Evolutionary conservation across 2,329 filamentous ascomycete genomes (phyloP), one percentile per base, ranked within the genome.

Genomic region (Trichoderma brevicompactum): DNA sequence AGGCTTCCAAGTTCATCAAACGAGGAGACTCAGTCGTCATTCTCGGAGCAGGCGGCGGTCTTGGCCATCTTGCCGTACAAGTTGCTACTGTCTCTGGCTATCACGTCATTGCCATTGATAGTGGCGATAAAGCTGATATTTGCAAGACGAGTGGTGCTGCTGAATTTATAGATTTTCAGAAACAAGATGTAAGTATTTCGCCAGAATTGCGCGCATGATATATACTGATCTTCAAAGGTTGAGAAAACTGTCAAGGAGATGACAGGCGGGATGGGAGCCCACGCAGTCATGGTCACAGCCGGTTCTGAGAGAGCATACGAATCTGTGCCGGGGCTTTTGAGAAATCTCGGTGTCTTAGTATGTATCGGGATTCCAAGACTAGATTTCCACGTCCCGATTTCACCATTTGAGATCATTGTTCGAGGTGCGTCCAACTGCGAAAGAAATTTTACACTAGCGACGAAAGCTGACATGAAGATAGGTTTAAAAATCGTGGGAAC

Each of bases 31-130:
- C 48, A 2, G n/a, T 64, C 4, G 60, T 64, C 19, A 64, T 64
- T n/a, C 60, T 54, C 6, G 60, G 60, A 54, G 60, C 60, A 44
- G 60, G 60, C 2, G 60, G 60, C 3, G 60, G 60, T 23, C 60
- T 64, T 17, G 60, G 60, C 3, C 60, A 64, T 50, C 48, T 64
- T 19, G 48, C 40, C 5, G 60, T 54, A 15, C 49, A 64, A 34
- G 34, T 54, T 17, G 46, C 50, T 23, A 23, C 17, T 15, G 50
- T 44, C n/a, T 54, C 19, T 43, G 40, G 60, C 38, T 54, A 64
- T 41, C 50, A 36, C 46, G 49, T 54, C 36, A 64, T 54, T 15
- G 49, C 60, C 9, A 36, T 54, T 15, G 55, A 59, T 43, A 56
- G 49, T 7, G 38, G 40, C 8, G 60, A 64, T 28, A 64, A 64